A percentile compares a stretch with the other conserved stretches of the same genome.
phyloP scores from a whole-genome alignment of 1,139 yeast species.

The Geotrichum siamense region DNA sequence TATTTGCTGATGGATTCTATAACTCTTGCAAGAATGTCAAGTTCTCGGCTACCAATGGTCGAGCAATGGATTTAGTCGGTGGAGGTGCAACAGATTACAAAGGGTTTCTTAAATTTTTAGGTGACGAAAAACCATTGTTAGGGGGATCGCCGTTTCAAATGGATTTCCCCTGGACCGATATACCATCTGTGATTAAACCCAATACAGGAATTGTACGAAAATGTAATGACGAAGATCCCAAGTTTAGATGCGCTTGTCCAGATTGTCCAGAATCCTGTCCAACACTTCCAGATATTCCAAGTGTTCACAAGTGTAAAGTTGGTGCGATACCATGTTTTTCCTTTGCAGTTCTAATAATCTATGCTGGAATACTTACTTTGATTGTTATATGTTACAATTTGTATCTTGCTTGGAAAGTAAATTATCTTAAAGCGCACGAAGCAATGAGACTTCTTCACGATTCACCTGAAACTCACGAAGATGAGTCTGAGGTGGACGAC shows the following conservation, averaged over 20 bases:
- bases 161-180: slow-evolving; percentile 52
- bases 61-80: slow-evolving; percentile 93
- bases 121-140: slow-evolving; percentile 85
- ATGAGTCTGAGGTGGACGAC: slow-evolving; percentile 6
- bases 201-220: slow-evolving; percentile 37
- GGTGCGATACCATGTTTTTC: slow-evolving; percentile 71
- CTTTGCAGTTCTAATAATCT: slow-evolving; percentile 49
- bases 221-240: slow-evolving; percentile 55
- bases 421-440: slow-evolving; percentile 18
- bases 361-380: slow-evolving; percentile 40
- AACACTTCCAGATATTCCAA: slow-evolving; percentile 40
- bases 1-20: slow-evolving; percentile 57
- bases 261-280: slow-evolving; percentile 87
- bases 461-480: slow-evolving; percentile 25
- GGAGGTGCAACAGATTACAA: slow-evolving; percentile 81
- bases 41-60: slow-evolving; percentile 91
- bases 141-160: slow-evolving; percentile 97
- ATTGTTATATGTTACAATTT: slow-evolving; percentile 36
- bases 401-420: slow-evolving; percentile 17
- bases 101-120: slow-evolving; percentile 76
- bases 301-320: slow-evolving; percentile 44
- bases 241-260: slow-evolving; percentile 77
- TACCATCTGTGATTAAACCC: slow-evolving; percentile 29
- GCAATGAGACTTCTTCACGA: slow-evolving; percentile 23
- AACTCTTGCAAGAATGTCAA: slow-evolving; percentile 86